Conservation (phyloP, 495 filamentous ascomycete species). For the Hapsidospora chrysogenum region DNA sequence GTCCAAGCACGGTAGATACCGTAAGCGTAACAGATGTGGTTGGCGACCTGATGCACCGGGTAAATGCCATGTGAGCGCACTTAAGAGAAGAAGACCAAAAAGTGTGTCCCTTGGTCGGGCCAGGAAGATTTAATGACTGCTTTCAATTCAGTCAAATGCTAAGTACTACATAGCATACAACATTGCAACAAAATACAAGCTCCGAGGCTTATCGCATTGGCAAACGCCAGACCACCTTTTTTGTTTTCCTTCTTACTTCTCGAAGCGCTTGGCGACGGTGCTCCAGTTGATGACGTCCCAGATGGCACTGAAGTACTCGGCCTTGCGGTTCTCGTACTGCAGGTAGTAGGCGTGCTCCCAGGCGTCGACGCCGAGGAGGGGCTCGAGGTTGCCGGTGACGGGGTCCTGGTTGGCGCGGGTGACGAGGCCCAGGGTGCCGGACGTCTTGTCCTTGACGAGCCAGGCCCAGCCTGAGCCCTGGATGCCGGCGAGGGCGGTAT, state of each 20-base stretch:
- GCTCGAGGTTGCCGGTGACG: conserved; percentile 58
- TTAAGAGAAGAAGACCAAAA: too few relatives aligned
- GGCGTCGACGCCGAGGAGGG: conserved; percentile 74
- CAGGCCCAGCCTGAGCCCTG: conserved; percentile 95
- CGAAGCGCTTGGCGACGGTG: conserved; percentile 71
- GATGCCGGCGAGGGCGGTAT: conserved; percentile 67
- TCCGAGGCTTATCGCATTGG: too few relatives aligned
- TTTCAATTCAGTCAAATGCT: too few relatives aligned
- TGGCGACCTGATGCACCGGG: too few relatives aligned
- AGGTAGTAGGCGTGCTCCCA: conserved; percentile 64
- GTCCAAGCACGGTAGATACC: too few relatives aligned
- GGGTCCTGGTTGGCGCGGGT: conserved; percentile 76
- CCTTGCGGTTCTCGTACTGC: conserved; percentile 98
- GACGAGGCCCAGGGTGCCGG: conserved; percentile 57
- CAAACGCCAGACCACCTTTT: too few relatives aligned
- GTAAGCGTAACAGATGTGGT: too few relatives aligned
- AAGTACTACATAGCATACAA: too few relatives aligned
- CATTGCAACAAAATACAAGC: too few relatives aligned
- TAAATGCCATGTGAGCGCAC: too few relatives aligned
- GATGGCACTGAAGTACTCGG: conserved; percentile 89
- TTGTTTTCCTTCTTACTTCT: conserved; percentile 9
- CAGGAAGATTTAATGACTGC: too few relatives aligned
- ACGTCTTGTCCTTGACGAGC: conserved; percentile 85
- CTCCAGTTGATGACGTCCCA: conserved; percentile 98
- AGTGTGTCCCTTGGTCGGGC: too few relatives aligned